Percentiles rank a stretch among this genome's conserved stretches.
phyloP scores from a whole-genome alignment of 768 basidiomycete genomes.

The Mycena indigotica region DNA sequence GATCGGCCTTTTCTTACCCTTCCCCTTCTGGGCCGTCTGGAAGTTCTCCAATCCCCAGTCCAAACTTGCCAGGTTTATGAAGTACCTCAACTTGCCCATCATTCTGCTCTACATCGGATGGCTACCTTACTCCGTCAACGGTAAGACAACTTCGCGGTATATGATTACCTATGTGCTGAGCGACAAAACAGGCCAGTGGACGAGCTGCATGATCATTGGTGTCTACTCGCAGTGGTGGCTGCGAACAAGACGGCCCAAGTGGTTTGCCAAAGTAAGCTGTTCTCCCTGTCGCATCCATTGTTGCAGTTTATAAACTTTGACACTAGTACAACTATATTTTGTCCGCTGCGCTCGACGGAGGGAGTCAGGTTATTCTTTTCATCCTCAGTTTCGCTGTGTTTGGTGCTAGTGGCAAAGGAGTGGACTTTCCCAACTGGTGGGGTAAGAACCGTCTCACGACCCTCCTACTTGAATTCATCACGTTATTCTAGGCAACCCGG shows the following conservation, averaged over 20 bases:
- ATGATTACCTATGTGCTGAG: background rate
- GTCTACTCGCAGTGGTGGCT: slow-evolving; percentile 52
- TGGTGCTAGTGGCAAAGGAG: slow-evolving; percentile 43
- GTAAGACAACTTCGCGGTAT: background rate
- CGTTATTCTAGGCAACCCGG: background rate
- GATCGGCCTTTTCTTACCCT: slow-evolving; percentile 50
- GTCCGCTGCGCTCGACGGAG: slow-evolving; percentile 53
- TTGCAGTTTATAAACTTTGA: too few relatives aligned
- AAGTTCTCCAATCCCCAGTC: slow-evolving; percentile 38
- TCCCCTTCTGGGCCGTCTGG: slow-evolving; percentile 52
- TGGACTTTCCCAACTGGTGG: slow-evolving; percentile 51
- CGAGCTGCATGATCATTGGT: slow-evolving; percentile 55
- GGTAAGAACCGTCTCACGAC: background rate
- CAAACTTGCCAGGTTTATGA: slow-evolving; percentile 34
- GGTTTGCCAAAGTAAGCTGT: slow-evolving; percentile 47
- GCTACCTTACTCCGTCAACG: slow-evolving; percentile 56
- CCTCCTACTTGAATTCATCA: too few relatives aligned
- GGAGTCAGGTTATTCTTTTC: slow-evolving; percentile 51
- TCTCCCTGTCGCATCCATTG: background rate
- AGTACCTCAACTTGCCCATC: slow-evolving; percentile 51
- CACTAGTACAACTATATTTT: slow-evolving; percentile 49
- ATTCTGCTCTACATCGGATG: slow-evolving; percentile 42
- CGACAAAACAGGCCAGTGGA: slow-evolving; percentile 44
- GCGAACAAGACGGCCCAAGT: slow-evolving; percentile 42
- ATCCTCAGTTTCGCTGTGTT: slow-evolving; percentile 43